These are phyloP conservation scores for Kodamaea neixiangensis DNA, from an alignment of 805 yeast genomes.

Conservation along the genomic window DNA sequence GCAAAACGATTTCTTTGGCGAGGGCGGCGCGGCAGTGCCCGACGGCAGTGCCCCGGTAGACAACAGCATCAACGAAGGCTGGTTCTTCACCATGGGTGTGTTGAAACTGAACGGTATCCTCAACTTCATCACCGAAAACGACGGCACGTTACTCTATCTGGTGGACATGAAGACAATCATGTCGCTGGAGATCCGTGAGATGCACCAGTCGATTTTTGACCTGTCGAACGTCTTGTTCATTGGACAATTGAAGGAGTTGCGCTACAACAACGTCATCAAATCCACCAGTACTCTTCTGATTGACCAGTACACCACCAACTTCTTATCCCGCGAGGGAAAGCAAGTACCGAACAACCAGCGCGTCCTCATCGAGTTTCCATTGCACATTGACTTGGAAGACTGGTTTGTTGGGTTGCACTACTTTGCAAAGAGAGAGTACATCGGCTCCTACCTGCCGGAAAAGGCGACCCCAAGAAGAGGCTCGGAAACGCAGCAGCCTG, in stretches of 20 bases:
- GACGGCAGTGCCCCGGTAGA: slow-evolving; percentile 4
- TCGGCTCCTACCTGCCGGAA: slow-evolving; percentile 24
- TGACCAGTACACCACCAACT: slow-evolving; percentile 26
- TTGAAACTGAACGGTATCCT: slow-evolving; percentile 63
- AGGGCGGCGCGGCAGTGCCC: neutral
- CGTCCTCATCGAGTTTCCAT: slow-evolving; percentile 61
- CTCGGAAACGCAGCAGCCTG: slow-evolving; percentile 4
- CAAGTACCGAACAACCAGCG: slow-evolving; percentile 37
- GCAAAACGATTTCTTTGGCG: slow-evolving; percentile 1
- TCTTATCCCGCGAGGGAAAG: slow-evolving; percentile 37
- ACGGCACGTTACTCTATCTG: slow-evolving; percentile 61
- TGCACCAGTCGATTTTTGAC: slow-evolving; percentile 64
- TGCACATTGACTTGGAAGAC: slow-evolving; percentile 70
- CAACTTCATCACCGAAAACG: slow-evolving; percentile 61
- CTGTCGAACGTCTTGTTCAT: slow-evolving; percentile 59
- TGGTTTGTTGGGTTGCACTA: slow-evolving; percentile 72
- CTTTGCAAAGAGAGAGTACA: slow-evolving; percentile 60
- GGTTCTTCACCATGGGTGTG: slow-evolving; percentile 76
- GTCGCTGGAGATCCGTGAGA: slow-evolving; percentile 61
- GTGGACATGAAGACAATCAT: slow-evolving; percentile 54
- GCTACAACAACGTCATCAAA: slow-evolving; percentile 43
- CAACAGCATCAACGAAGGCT: slow-evolving; percentile 47
- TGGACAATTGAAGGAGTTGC: slow-evolving; percentile 56
- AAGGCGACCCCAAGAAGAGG: neutral
- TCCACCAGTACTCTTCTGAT: slow-evolving; percentile 27